Conservation (phyloP, 805 yeast species). For the Cyberlindnera maritima region DNA sequence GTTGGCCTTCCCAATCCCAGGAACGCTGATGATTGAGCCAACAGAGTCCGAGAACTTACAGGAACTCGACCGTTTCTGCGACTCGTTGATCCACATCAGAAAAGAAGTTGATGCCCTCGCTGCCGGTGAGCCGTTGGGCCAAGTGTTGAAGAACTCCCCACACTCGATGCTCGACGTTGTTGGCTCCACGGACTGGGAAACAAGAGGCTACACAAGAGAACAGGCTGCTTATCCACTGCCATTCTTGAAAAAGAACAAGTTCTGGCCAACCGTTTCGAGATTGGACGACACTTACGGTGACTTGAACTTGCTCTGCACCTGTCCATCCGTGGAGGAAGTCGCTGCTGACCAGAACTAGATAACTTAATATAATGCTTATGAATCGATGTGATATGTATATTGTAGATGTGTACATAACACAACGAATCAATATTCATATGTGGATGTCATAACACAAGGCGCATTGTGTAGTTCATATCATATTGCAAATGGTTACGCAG, state of each 20-base stretch:
- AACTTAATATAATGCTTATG: constrained; percentile 1
- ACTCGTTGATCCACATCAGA: constrained; percentile 80
- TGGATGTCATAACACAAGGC: no score
- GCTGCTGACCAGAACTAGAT: constrained; percentile 29
- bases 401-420: no score
- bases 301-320: constrained; percentile 86
- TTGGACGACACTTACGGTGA: constrained; percentile 96
- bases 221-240: constrained; percentile 91
- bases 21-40: constrained; percentile 97
- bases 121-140: constrained; percentile 61
- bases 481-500: not conserved
- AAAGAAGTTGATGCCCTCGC: constrained; percentile 75
- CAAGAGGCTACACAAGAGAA: constrained; percentile 86
- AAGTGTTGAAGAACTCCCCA: constrained; percentile 84
- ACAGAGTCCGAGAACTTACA: constrained; percentile 90
- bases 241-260: constrained; percentile 69
- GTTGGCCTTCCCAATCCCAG: constrained; percentile 97
- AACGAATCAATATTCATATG: no score
- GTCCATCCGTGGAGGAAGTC: constrained; percentile 81
- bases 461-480: no score
- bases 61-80: constrained; percentile 88
- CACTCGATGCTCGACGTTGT: constrained; percentile 83
- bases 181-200: constrained; percentile 67
- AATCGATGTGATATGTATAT: no score
- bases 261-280: constrained; percentile 95